Evolutionary conservation across 2,329 filamentous ascomycete species (phyloP).

Genomic region (Myotisia sp.): DNA sequence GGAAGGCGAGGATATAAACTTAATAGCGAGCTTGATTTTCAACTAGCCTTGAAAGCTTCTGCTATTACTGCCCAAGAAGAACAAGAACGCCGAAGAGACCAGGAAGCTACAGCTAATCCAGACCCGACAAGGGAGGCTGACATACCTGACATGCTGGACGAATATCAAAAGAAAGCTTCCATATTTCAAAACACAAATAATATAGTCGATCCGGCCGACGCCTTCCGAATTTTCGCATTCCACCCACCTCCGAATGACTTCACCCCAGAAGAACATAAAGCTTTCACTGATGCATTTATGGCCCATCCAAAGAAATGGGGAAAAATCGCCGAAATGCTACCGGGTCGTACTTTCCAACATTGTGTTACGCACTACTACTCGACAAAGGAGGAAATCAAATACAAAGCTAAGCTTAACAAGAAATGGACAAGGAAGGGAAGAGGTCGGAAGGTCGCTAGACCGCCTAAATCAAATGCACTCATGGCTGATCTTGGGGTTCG

Average conservation of each 20-base stretch:
- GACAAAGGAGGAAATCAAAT: slow-evolving; percentile 37
- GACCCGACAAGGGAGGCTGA: slow-evolving; percentile 34
- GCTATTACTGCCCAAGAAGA: slow-evolving; percentile 36
- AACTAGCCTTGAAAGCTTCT: slow-evolving; percentile 34
- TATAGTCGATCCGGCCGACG: slow-evolving; percentile 24
- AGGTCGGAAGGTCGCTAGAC: slow-evolving; percentile 20
- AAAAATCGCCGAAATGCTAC: slow-evolving; percentile 35
- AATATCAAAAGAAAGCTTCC: slow-evolving; percentile 23
- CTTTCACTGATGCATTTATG: slow-evolving; percentile 36
- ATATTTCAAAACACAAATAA: slow-evolving; percentile 37
- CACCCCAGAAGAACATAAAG: slow-evolving; percentile 32
- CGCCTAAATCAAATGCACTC: slow-evolving; percentile 35
- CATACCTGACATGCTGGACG: slow-evolving; percentile 35
- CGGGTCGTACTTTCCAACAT: slow-evolving; percentile 33
- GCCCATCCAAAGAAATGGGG: slow-evolving; percentile 38
- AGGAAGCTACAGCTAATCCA: slow-evolving; percentile 30
- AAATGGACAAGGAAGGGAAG: slow-evolving; percentile 30
- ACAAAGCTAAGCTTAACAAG: slow-evolving; percentile 36
- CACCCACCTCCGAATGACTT: slow-evolving; percentile 35
- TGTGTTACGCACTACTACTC: slow-evolving; percentile 39
- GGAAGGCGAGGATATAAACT: slow-evolving; percentile 32
- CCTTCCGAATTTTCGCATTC: slow-evolving; percentile 32
- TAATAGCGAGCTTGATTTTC: slow-evolving; percentile 37
- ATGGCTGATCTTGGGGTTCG: slow-evolving; percentile 34
- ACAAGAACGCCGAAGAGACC: slow-evolving; percentile 30